These are phyloP conservation scores for Solidago caesia DNA, from an alignment of 129 eudicot genomes.

Conservation along the genomic window DNA sequence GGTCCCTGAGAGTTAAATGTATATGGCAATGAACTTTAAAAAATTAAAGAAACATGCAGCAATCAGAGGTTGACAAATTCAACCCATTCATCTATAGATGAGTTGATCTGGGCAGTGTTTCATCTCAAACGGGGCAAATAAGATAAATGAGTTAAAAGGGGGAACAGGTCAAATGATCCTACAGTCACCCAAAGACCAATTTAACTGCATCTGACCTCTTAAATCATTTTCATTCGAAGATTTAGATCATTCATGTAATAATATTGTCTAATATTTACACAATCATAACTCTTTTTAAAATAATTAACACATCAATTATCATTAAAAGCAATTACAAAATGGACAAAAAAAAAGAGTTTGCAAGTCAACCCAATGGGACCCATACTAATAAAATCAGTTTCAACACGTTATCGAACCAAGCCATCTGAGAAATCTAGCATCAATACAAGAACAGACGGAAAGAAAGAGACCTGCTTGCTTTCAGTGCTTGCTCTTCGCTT, in stretches of 20 bases:
- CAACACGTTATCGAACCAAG: not conserved
- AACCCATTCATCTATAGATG: not conserved
- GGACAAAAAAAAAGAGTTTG: not conserved
- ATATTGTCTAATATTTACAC: not conserved
- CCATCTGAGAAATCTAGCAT: not conserved
- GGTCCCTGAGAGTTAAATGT: not conserved
- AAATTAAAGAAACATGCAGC: not conserved
- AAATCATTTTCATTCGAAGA: not conserved
- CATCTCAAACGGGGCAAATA: slow-evolving; percentile 8
- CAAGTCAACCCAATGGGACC: not conserved
- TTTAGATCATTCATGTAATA: not conserved
- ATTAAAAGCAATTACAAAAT: not conserved
- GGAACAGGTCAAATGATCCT: not conserved
- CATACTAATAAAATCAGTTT: slow-evolving; percentile 12
- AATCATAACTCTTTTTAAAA: not conserved
- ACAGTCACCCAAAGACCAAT: not conserved
- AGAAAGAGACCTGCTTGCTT: slow-evolving; percentile 80
- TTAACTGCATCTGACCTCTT: not conserved
- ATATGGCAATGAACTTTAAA: not conserved
- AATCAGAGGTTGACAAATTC: not conserved
- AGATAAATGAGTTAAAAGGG: not conserved
- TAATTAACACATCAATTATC: not conserved
- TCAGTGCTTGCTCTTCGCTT: slow-evolving; percentile 73
- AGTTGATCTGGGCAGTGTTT: not conserved
- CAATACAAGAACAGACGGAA: slow-evolving; percentile 8